phyloP scores from a whole-genome alignment of 495 filamentous ascomycete genomes.

The Penicillium longicatenatum region DNA sequence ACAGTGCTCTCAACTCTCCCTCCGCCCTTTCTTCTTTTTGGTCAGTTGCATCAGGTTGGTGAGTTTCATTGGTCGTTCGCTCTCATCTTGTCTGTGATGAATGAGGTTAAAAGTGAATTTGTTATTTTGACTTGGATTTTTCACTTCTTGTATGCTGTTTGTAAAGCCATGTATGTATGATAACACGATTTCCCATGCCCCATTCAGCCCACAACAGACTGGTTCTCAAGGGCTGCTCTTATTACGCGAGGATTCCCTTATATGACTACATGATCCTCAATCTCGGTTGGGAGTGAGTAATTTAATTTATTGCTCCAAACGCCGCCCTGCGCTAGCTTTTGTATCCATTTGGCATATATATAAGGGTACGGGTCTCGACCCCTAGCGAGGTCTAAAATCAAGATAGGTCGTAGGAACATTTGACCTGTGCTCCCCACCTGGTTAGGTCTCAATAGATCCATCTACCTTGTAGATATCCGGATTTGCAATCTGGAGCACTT shows the following conservation, averaged over 20 bases:
- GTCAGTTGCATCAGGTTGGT: background rate
- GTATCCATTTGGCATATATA: no score
- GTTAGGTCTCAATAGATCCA: no score
- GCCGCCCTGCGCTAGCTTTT: no score
- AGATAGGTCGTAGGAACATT: no score
- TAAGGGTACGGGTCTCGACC: no score
- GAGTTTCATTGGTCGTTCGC: background rate
- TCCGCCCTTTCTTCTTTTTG: background rate
- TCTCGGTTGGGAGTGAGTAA: no score
- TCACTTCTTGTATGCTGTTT: background rate
- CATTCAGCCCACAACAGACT: background rate
- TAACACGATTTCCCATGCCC: conserved; percentile 3
- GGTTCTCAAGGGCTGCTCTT: no score
- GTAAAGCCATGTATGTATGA: conserved; percentile 1
- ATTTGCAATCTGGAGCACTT: no score
- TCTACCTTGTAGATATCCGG: no score
- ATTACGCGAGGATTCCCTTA: background rate
- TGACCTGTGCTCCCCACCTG: no score
- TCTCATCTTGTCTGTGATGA: background rate
- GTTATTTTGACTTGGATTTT: background rate
- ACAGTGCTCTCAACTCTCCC: background rate
- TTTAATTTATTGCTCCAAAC: no score
- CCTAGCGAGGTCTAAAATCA: no score
- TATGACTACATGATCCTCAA: background rate
- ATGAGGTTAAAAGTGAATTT: background rate